Percentiles rank a stretch among this genome's conserved stretches.
phyloP scores from a whole-genome alignment of 1,284 basidiomycete genomes.

The Cutaneotrichosporon sp. region DNA sequence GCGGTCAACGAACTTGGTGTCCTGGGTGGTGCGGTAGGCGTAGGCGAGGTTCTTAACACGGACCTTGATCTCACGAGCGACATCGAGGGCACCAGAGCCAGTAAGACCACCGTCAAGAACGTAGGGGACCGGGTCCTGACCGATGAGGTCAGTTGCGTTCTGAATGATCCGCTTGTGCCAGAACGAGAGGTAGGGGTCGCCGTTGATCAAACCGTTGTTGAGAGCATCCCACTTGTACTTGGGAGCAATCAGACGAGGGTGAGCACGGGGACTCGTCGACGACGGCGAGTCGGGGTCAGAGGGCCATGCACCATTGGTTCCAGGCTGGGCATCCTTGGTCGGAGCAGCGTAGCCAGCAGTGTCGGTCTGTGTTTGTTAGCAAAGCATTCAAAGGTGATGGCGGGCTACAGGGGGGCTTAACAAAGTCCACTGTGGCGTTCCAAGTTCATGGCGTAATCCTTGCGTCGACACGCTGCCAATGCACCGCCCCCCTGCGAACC shows the following conservation, averaged over 20 bases:
- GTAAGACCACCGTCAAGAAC: slow-evolving; percentile 61
- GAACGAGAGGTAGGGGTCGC: slow-evolving; percentile 74
- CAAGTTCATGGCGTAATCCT: no score
- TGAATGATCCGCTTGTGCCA: slow-evolving; percentile 93
- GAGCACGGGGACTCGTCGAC: slow-evolving; percentile 60
- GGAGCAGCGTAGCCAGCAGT: slow-evolving; percentile 69
- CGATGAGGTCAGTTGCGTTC: slow-evolving; percentile 73
- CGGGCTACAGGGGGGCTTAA: not conserved
- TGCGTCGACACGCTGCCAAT: no score
- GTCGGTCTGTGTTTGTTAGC: slow-evolving; percentile 62
- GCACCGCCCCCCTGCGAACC: no score
- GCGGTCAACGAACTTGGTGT: slow-evolving; percentile 77
- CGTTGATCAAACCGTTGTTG: slow-evolving; percentile 62
- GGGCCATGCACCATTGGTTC: slow-evolving; percentile 63
- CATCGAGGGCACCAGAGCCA: slow-evolving; percentile 86
- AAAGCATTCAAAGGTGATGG: not conserved
- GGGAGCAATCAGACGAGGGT: slow-evolving; percentile 88
- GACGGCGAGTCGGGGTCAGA: slow-evolving; percentile 65
- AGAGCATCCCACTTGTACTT: slow-evolving; percentile 87
- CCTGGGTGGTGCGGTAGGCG: slow-evolving; percentile 81
- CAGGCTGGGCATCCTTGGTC: slow-evolving; percentile 59
- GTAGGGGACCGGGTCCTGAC: slow-evolving; percentile 64
- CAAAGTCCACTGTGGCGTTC: no score
- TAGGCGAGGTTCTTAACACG: slow-evolving; percentile 91
- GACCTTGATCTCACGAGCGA: slow-evolving; percentile 81